Conservation (phyloP, 2,329 filamentous ascomycete genomes). For the Alternaria ventricosa region DNA sequence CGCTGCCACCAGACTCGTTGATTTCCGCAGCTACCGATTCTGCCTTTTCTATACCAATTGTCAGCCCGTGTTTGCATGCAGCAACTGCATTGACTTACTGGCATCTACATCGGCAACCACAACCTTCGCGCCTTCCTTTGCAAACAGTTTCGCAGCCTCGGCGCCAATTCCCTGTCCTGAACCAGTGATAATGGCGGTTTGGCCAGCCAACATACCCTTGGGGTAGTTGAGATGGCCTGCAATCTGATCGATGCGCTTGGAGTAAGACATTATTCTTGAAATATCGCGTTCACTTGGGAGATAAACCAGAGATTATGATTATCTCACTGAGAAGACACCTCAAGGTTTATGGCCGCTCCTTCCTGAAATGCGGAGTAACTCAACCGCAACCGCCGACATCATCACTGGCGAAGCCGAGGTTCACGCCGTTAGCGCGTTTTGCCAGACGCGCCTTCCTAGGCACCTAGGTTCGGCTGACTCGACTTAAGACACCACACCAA, state of each 20-base stretch:
- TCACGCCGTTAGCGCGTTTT: constrained; percentile 14
- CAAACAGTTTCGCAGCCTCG: constrained; percentile 80
- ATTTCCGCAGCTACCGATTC: constrained; percentile 72
- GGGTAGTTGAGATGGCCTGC: constrained; percentile 83
- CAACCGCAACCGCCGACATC: constrained; percentile 18
- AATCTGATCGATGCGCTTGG: constrained; percentile 69
- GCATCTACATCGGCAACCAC: constrained; percentile 83
- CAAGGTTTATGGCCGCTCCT: background rate
- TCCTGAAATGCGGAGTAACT: constrained; percentile 24
- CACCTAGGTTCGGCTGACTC: constrained; percentile 10
- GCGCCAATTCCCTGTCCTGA: constrained; percentile 88
- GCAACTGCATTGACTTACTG: constrained; percentile 50
- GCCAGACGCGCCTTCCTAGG: background rate
- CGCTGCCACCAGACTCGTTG: constrained; percentile 69
- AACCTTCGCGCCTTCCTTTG: constrained; percentile 86
- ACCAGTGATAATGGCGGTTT: constrained; percentile 87
- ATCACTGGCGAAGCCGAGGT: constrained; percentile 17
- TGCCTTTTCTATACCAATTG: constrained; percentile 66
- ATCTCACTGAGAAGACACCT: background rate
- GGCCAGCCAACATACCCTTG: constrained; percentile 76
- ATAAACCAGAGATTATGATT: background rate
- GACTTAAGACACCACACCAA: background rate
- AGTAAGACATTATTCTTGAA: constrained; percentile 19
- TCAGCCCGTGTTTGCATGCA: constrained; percentile 14
- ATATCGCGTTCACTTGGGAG: background rate